These are phyloP conservation scores for Aspergillus sp. DNA, from an alignment of 2,329 filamentous ascomycete genomes.

Conservation along the genomic window DNA sequence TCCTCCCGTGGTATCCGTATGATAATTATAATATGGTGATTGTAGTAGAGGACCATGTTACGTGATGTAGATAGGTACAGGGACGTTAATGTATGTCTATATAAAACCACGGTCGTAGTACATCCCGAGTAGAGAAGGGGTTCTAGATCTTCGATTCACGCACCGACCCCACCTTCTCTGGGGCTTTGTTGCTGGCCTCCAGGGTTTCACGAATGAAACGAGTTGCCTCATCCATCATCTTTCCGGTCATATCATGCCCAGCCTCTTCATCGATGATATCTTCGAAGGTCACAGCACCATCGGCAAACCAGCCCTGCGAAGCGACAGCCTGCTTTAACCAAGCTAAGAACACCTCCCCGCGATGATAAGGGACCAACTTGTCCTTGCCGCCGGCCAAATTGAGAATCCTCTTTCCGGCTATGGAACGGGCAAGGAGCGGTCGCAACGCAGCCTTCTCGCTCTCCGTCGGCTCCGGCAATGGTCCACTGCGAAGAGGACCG, in stretches of 20 bases:
- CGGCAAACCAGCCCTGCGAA: conserved; percentile 50
- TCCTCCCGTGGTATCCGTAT: not conserved
- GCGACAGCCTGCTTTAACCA: conserved; percentile 54
- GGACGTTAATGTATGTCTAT: not conserved
- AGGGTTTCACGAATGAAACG: conserved; percentile 54
- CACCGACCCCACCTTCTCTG: conserved; percentile 30
- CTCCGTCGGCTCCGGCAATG: conserved; percentile 41
- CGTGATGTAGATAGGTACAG: too few species aligned
- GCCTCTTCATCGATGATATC: conserved; percentile 59
- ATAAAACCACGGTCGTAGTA: not conserved
- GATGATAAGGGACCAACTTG: conserved; percentile 62
- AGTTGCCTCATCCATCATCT: conserved; percentile 59
- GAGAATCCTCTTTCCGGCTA: conserved; percentile 57
- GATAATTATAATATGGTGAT: not conserved
- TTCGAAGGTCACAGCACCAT: conserved; percentile 55
- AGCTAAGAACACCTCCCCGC: conserved; percentile 57
- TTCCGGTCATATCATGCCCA: conserved; percentile 59
- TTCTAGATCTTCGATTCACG: conserved; percentile 39
- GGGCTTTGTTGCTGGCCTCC: conserved; percentile 25
- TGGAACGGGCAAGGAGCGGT: conserved; percentile 43
- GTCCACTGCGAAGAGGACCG: conserved; percentile 30
- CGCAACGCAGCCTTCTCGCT: conserved; percentile 47
- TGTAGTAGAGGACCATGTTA: too few species aligned
- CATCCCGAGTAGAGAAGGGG: not conserved
- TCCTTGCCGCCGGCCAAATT: conserved; percentile 58